Evolutionary conservation across 2,329 filamentous ascomycete species (phyloP).

Genomic region (Xylariaceae sp.): DNA sequence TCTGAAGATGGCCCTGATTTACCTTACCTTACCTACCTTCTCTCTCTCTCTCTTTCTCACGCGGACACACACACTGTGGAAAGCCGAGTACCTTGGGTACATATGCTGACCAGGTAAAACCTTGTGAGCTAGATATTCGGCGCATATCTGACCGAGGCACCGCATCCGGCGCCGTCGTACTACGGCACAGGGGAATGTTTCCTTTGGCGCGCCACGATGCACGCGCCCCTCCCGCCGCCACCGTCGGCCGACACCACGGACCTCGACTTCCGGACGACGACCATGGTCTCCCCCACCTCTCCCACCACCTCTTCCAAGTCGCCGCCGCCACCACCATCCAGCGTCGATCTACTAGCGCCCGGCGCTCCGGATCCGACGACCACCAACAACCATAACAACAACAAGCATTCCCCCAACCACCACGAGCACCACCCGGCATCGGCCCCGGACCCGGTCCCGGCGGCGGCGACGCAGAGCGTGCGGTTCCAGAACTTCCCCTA

Average conservation of each 20-base stretch:
- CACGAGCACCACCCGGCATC: constrained; percentile 13
- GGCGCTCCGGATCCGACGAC: constrained; percentile 17
- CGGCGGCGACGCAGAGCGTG: constrained; percentile 59
- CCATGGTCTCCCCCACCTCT: constrained; percentile 25
- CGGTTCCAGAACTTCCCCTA: constrained; percentile 97
- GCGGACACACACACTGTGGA: no score
- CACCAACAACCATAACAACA: no score
- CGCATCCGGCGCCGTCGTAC: constrained; percentile 74
- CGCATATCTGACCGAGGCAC: constrained; percentile 85
- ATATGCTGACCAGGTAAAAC: no score
- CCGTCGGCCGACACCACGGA: constrained; percentile 50
- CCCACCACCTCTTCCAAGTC: constrained; percentile 16
- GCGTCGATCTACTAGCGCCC: constrained; percentile 25
- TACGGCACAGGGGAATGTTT: constrained; percentile 97
- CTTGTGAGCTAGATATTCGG: constrained; percentile 86
- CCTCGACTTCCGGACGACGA: constrained; percentile 35
- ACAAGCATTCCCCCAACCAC: no score
- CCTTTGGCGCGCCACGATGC: constrained; percentile 68
- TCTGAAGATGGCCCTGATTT: no score
- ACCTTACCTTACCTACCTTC: no score
- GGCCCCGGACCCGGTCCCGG: constrained; percentile 8
- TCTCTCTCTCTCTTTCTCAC: background rate
- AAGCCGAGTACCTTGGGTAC: no score
- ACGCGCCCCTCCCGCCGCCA: constrained; percentile 61
- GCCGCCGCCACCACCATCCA: constrained; percentile 12